Conservation (phyloP, 1,284 basidiomycete genomes). For the Phenoliferia sp. region DNA sequence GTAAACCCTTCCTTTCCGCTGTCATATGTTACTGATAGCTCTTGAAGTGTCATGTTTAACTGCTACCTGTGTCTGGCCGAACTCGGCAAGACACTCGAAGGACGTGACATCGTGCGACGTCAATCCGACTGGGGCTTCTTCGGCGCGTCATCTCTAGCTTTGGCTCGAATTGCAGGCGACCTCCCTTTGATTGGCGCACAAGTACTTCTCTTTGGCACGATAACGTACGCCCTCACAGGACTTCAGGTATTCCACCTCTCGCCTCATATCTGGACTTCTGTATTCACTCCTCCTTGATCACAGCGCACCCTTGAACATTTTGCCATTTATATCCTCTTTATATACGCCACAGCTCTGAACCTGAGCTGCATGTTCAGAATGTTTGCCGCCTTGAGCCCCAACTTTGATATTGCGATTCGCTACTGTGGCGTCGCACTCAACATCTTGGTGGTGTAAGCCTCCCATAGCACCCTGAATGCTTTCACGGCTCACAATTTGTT, state of each 20-base stretch:
- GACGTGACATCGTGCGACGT: conserved; percentile 33
- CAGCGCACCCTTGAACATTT: conserved; percentile 19
- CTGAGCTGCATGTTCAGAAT: conserved; percentile 37
- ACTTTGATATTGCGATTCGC: conserved; percentile 39
- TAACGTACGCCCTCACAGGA: conserved; percentile 37
- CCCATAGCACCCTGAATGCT: background rate
- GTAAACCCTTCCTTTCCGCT: background rate
- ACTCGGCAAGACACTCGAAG: conserved; percentile 35
- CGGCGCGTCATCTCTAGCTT: conserved; percentile 32
- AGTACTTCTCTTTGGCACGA: conserved; percentile 35
- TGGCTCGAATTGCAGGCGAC: conserved; percentile 36
- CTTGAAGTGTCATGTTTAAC: conserved; percentile 32
- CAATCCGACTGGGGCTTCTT: conserved; percentile 38
- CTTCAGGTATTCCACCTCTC: too few relatives aligned
- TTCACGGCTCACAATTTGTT: background rate
- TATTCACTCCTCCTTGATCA: background rate
- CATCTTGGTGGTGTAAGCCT: conserved; percentile 35
- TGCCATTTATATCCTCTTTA: conserved; percentile 32
- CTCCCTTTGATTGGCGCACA: conserved; percentile 36
- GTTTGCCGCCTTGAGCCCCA: conserved; percentile 35
- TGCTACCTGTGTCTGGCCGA: conserved; percentile 36
- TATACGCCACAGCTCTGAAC: conserved; percentile 35
- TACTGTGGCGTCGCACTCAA: conserved; percentile 37
- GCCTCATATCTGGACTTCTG: too few relatives aligned
- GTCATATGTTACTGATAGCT: background rate